Percentiles rank a stretch among this genome's conserved stretches.
Conservation (phyloP, 1,284 basidiomycete species). For the Albatrellus sp. region DNA sequence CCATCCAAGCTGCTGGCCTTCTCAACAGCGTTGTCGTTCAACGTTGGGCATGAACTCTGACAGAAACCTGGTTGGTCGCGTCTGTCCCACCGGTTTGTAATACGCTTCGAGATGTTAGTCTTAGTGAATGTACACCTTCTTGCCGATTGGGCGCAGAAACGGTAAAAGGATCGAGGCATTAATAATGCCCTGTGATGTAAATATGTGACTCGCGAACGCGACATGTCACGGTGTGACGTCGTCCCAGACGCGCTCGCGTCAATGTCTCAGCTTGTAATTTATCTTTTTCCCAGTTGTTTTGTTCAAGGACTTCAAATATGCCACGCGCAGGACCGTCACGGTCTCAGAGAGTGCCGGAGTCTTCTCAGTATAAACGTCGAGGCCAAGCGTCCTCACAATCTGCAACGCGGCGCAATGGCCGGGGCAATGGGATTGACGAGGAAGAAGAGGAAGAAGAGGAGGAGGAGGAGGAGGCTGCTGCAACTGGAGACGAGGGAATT, state of each 20-base stretch:
- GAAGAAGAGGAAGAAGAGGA: slow-evolving; percentile 13
- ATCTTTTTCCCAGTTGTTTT: too few species aligned
- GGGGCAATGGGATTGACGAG: slow-evolving; percentile 6
- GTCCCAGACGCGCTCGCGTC: too few species aligned
- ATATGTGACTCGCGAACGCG: too few species aligned
- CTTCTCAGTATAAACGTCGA: slow-evolving; percentile 19
- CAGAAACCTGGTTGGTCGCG: too few species aligned
- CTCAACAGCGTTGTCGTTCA: slow-evolving; percentile 82
- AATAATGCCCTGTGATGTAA: too few species aligned
- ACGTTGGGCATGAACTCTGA: slow-evolving; percentile 37
- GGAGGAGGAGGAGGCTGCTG: slow-evolving; percentile 6
- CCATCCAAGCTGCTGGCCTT: slow-evolving; percentile 66
- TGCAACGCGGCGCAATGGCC: neutral
- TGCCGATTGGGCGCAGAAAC: too few species aligned
- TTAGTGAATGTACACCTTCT: too few species aligned
- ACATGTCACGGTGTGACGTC: too few species aligned
- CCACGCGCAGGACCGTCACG: slow-evolving; percentile 13
- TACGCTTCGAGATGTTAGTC: too few species aligned
- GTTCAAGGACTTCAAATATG: slow-evolving; percentile 3
- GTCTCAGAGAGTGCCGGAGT: slow-evolving; percentile 19
- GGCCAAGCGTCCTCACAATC: slow-evolving; percentile 1
- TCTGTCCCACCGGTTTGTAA: too few species aligned
- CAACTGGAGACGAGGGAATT: neutral
- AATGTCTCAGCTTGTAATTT: too few species aligned
- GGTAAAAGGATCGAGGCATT: too few species aligned